Evolutionary conservation across 108 stramenopile species (phyloP), one percentile per base, ranked within the genome.

Genomic region (Cyclotella sp.): DNA sequence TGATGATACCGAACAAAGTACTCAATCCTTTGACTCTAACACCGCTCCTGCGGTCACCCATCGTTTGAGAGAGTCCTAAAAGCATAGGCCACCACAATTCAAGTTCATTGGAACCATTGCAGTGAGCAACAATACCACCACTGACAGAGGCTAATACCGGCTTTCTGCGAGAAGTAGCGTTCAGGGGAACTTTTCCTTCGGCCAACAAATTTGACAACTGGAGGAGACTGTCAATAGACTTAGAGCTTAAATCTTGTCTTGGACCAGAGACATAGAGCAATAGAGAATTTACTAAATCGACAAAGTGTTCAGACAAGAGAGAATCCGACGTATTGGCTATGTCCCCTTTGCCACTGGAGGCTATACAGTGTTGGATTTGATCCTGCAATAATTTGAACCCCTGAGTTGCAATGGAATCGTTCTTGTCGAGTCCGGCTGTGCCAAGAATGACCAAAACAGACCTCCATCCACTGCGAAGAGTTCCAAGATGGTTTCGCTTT

Each of bases 41-140:
- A 21, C 83, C 61, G 27, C 75, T 76, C 58, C 97, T 84, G 28
- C 75, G 59, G 73, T 97, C 96, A 21, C 93, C 96, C 66, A 98
- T 88, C n/a, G 87, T 81, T 52, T 84, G 78, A 19, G 94, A 88
- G 9, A 99, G 79, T 12, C 97, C 98, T 16, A 97, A 85, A 67
- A 99, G 79, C 42, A 99, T 88, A 9, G 99, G 97, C 98, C 98
- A 99, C 97, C 98, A 99, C 9, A 96, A 78, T 74, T 94, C 94
- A 21, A 95, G 65, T 47, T 91, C 90, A 54, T 75, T 62, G n/a
- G 75, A 78, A 68, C 61, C 59, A 84, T 78, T 39, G 70, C 76
- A 40, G 68, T 85, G 29, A 65, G 76, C 26, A 57, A 80, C 46
- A 28, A 58, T 57, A 47, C 58, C 55, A 6, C 65, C 78, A 26